Evolutionary conservation across 148 eudicot genomes (phyloP).

Genomic region (Rhododendron henanense): DNA sequence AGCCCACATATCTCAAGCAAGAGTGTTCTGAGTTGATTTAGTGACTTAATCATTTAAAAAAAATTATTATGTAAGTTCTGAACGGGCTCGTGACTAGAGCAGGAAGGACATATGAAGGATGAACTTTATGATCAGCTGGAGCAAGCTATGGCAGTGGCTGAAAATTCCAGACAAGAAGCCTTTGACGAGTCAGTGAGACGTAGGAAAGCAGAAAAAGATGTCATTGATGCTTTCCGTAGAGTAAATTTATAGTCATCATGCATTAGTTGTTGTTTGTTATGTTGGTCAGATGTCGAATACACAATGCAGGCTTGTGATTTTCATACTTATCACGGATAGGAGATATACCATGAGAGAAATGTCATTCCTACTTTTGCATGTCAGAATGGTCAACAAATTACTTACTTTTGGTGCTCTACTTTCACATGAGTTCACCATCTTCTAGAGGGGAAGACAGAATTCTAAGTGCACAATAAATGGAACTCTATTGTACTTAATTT

Average conservation of each 20-base stretch:
- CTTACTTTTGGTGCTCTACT: not conserved
- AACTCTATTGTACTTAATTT: not conserved
- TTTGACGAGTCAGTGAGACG: constrained; percentile 63
- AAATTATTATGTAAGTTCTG: not conserved
- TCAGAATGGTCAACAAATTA: not conserved
- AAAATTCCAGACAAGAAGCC: constrained; percentile 56
- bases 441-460: not conserved
- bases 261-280: not conserved
- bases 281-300: not conserved
- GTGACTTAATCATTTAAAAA: not conserved
- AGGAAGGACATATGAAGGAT: constrained; percentile 45
- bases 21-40: not conserved
- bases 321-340: not conserved
- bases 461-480: not conserved
- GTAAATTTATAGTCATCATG: constrained; percentile 29
- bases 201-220: constrained; percentile 62
- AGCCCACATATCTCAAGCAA: not conserved
- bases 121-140: constrained; percentile 60
- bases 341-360: not conserved
- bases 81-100: constrained; percentile 17
- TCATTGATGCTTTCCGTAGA: constrained; percentile 51
- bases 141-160: constrained; percentile 58
- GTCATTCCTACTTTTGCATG: not conserved
- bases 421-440: not conserved
- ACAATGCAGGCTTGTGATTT: not conserved